Evolutionary conservation across 2,329 filamentous ascomycete species (phyloP).

Genomic region (Fusarium nanum): DNA sequence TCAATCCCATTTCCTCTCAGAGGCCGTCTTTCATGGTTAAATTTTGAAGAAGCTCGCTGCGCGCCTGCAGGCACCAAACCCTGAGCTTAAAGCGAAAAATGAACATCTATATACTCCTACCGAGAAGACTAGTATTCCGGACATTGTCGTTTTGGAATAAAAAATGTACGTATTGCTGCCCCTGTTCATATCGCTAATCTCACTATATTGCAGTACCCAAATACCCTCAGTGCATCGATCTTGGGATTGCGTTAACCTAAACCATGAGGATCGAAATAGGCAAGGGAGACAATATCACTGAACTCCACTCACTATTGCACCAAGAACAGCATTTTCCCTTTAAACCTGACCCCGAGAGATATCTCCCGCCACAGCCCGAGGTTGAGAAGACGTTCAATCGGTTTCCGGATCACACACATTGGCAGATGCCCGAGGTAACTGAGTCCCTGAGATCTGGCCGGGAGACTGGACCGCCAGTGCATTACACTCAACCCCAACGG

Average conservation of each 20-base stretch:
- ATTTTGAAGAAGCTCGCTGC: not conserved
- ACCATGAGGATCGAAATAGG: not conserved
- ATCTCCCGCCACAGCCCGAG: not conserved
- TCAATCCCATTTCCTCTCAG: not conserved
- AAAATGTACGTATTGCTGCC: not conserved
- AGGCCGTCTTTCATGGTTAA: not conserved
- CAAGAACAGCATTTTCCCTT: not conserved
- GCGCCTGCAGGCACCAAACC: not conserved
- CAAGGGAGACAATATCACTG: not conserved
- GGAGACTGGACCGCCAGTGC: not conserved
- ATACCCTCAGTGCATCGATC: not conserved
- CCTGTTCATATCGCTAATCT: not conserved
- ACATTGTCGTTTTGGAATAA: not conserved
- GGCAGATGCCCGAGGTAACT: not conserved
- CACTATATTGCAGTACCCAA: not conserved
- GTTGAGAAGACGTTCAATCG: not conserved
- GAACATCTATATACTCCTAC: not conserved
- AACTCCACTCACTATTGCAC: not conserved
- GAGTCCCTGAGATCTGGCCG: not conserved
- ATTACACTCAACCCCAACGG: not conserved
- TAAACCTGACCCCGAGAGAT: not conserved
- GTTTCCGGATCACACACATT: not conserved
- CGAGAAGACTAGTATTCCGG: not conserved
- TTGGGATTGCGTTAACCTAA: not conserved
- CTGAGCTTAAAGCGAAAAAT: not conserved